Percentiles rank a stretch among this genome's conserved stretches.
phyloP scores from a whole-genome alignment of 1,284 basidiomycete genomes.

The Polyporus tsugae region DNA sequence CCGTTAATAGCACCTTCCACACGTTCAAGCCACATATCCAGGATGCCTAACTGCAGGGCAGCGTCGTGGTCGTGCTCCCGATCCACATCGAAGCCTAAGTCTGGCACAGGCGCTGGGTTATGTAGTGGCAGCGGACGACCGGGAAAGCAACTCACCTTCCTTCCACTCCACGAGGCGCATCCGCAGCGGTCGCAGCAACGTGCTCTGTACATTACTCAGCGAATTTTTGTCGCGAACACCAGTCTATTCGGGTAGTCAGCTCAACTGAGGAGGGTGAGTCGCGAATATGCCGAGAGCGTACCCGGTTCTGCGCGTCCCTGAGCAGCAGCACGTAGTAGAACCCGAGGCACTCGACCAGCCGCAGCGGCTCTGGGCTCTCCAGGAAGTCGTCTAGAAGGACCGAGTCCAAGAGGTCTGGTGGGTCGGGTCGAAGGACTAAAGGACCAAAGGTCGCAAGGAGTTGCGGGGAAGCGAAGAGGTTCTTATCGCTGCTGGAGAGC shows the following conservation, averaged over 20 bases:
- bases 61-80: slow-evolving; percentile 24
- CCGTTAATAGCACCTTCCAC: slow-evolving; percentile 32
- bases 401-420: slow-evolving; percentile 50
- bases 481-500: slow-evolving; percentile 44
- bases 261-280: background rate
- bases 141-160: slow-evolving; percentile 26
- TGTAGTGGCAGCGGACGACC: background rate
- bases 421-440: slow-evolving; percentile 57
- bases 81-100: background rate
- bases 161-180: slow-evolving; percentile 39
- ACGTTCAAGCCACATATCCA: slow-evolving; percentile 54
- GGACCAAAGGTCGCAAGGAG: slow-evolving; percentile 61
- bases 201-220: slow-evolving; percentile 38
- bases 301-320: slow-evolving; percentile 56
- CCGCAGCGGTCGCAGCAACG: slow-evolving; percentile 43
- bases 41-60: slow-evolving; percentile 49
- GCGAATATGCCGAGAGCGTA: slow-evolving; percentile 32
- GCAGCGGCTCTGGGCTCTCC: slow-evolving; percentile 55
- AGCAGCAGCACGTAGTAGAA: slow-evolving; percentile 61
- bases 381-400: slow-evolving; percentile 47
- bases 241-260: slow-evolving; percentile 47
- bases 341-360: slow-evolving; percentile 60
- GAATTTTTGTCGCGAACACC: slow-evolving; percentile 55
- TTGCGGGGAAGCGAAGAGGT: slow-evolving; percentile 55
- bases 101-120: background rate